These are phyloP conservation scores for Biancaea sappan DNA, from an alignment of 306 rosid species.

Conservation along the genomic window DNA sequence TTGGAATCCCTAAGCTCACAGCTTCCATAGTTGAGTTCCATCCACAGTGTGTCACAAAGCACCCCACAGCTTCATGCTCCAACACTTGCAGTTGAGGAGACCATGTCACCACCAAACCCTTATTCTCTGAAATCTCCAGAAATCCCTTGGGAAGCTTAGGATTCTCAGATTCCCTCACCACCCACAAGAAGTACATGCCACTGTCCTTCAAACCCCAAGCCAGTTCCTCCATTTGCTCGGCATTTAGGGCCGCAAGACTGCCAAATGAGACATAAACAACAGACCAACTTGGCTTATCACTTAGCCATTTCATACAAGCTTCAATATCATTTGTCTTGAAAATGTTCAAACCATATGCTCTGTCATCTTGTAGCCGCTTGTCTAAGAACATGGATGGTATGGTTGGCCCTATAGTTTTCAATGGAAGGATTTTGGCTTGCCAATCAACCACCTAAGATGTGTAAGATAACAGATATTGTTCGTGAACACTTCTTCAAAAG, in stretches of 20 bases:
- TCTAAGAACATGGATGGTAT: conserved; percentile 2
- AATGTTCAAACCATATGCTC: background rate
- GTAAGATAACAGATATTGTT: no score
- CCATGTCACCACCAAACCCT: background rate
- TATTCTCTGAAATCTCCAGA: background rate
- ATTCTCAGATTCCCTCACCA: background rate
- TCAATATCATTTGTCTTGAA: background rate
- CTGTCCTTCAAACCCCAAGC: conserved; percentile 2
- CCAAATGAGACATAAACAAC: background rate
- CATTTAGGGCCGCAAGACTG: background rate
- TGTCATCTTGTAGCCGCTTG: background rate
- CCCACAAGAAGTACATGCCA: background rate
- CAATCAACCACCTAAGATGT: background rate
- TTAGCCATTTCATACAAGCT: background rate
- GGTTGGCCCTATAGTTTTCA: background rate
- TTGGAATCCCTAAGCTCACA: background rate
- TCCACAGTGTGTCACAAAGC: background rate
- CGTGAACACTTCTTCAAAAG: no score
- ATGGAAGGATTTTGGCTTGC: background rate
- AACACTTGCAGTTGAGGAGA: background rate
- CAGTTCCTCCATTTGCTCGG: background rate
- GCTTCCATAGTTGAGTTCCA: background rate
- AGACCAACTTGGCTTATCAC: background rate
- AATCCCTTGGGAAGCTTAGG: background rate
- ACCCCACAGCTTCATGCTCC: background rate